phyloP scores from a whole-genome alignment of 2,329 filamentous ascomycete genomes.

The Metarhizium guizhouense region DNA sequence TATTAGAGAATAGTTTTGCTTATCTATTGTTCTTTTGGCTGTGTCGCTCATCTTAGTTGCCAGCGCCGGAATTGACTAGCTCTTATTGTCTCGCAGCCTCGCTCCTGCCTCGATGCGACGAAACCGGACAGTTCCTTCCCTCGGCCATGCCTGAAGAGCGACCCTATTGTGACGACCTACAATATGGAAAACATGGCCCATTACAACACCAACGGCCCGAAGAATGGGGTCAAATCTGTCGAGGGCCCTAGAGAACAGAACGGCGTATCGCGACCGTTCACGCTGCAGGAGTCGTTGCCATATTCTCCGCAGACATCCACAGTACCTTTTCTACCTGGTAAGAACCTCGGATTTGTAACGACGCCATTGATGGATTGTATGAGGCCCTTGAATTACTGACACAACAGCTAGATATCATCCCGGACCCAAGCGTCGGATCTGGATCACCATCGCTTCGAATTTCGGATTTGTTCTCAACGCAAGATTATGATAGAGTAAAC shows the following conservation, averaged over 20 bases:
- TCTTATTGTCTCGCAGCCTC: constrained; percentile 2
- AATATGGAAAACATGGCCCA: constrained; percentile 23
- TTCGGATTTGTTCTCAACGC: constrained; percentile 38
- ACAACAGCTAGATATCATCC: constrained; percentile 48
- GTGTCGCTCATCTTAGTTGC: neutral
- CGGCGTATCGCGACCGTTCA: constrained; percentile 39
- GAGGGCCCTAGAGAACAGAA: constrained; percentile 14
- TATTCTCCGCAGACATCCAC: constrained; percentile 76
- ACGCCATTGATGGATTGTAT: neutral
- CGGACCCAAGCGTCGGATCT: constrained; percentile 52
- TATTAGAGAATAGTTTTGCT: neutral
- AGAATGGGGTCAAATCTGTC: constrained; percentile 24
- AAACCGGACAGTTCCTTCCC: constrained; percentile 17
- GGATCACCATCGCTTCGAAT: constrained; percentile 44
- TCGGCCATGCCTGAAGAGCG: constrained; percentile 21
- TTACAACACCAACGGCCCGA: constrained; percentile 19
- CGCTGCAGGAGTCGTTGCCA: constrained; percentile 68
- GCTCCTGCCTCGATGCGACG: constrained; percentile 17
- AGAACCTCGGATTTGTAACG: constrained; percentile 12
- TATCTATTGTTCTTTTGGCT: neutral
- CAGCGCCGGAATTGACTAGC: constrained; percentile 1
- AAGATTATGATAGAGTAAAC: constrained; percentile 61
- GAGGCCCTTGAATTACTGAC: neutral
- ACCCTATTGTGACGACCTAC: constrained; percentile 16
- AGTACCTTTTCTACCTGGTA: constrained; percentile 69